phyloP scores from a whole-genome alignment of 2,329 filamentous ascomycete species.

The Trichoderma atrobrunneum region DNA sequence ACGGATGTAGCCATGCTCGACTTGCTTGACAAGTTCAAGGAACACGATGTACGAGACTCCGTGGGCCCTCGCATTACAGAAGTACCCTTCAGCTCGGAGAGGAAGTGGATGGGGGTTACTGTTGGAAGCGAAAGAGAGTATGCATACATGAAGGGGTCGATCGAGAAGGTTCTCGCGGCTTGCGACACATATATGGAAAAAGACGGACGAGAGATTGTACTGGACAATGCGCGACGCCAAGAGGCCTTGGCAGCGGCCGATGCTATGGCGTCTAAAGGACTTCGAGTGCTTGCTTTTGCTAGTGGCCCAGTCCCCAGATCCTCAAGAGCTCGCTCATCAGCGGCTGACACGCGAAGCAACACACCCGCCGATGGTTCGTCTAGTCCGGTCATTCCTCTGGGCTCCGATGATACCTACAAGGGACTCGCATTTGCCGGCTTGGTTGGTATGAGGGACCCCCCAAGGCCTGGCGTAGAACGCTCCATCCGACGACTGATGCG shows the following conservation, averaged over 20 bases:
- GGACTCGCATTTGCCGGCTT: constrained; percentile 86
- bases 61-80: constrained; percentile 80
- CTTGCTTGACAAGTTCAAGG: constrained; percentile 82
- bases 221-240: constrained; percentile 73
- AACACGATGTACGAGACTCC: constrained; percentile 85
- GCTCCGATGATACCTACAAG: constrained; percentile 70
- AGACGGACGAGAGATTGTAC: constrained; percentile 79
- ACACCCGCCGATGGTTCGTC: constrained; percentile 46
- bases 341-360: constrained; percentile 45
- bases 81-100: constrained; percentile 92
- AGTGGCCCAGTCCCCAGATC: constrained; percentile 66
- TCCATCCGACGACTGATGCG: constrained; percentile 88
- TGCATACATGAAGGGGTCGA: constrained; percentile 92
- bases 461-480: constrained; percentile 81
- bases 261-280: constrained; percentile 80
- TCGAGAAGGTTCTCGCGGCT: constrained; percentile 79
- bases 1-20: constrained; percentile 98
- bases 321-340: constrained; percentile 38
- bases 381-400: constrained; percentile 41
- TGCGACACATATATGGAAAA: constrained; percentile 89
- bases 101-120: constrained; percentile 99
- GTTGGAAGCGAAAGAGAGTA: constrained; percentile 73
- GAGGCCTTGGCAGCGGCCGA: constrained; percentile 79
- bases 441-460: constrained; percentile 96
- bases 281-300: constrained; percentile 89